A percentile compares a stretch with the other conserved stretches of the same genome.
Conservation (phyloP, 1,284 basidiomycete species). For the Afroboletus lepidellus region DNA sequence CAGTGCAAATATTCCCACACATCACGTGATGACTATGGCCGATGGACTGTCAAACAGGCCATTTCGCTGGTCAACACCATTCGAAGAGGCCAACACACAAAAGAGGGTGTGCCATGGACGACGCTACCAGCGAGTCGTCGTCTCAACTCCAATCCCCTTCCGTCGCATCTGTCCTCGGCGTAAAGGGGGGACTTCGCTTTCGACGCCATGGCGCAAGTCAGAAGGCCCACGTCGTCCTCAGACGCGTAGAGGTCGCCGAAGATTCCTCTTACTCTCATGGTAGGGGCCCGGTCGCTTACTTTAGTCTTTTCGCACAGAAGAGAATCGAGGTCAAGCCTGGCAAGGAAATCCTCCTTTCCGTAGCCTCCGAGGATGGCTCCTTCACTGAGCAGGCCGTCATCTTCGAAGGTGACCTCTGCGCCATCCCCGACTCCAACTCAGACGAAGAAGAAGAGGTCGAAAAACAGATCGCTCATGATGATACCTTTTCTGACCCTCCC, state of each 20-base stretch:
- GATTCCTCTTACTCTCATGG: constrained; percentile 43
- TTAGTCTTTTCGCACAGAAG: constrained; percentile 62
- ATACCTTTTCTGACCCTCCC: constrained; percentile 34
- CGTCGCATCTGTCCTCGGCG: constrained; percentile 50
- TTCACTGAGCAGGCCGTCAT: constrained; percentile 55
- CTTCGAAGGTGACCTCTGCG: constrained; percentile 50
- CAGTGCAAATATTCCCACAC: constrained; percentile 13
- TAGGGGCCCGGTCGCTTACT: constrained; percentile 43
- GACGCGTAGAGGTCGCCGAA: constrained; percentile 51
- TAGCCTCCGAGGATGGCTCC: constrained; percentile 48
- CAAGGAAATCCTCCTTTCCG: constrained; percentile 60
- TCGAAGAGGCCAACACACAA: constrained; percentile 8
- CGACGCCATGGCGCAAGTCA: constrained; percentile 55
- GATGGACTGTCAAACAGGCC: neutral
- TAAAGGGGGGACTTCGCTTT: constrained; percentile 54
- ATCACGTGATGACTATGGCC: constrained; percentile 17
- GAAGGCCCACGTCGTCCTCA: constrained; percentile 57
- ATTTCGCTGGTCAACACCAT: constrained; percentile 5
- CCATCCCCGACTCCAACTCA: constrained; percentile 34
- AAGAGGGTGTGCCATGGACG: constrained; percentile 29
- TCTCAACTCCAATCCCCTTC: constrained; percentile 12
- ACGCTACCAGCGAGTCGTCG: constrained; percentile 30
- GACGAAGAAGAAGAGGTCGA: constrained; percentile 39
- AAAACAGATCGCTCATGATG: constrained; percentile 39
- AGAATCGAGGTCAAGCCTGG: constrained; percentile 64